Evolutionary conservation across 306 rosid genomes (phyloP), one percentile per base, ranked within the genome.

Genomic region (Dalbergia cultrata): DNA sequence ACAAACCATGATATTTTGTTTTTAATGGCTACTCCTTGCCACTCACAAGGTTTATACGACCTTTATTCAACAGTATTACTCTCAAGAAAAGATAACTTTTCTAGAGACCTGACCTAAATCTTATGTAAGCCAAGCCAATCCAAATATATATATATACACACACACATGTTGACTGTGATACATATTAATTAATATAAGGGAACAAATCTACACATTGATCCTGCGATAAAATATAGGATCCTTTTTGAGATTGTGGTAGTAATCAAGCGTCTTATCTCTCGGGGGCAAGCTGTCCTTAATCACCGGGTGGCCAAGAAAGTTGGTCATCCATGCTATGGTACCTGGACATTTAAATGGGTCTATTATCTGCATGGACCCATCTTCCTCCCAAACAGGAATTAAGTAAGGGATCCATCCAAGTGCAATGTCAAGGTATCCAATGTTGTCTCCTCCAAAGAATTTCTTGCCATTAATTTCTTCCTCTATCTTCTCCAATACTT

Each of bases 401-500:
- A 80, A 75, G 64, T 79, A 70, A 37, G 87, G 63, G 37, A 87
- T 87, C 93, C 93, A 90, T 45, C 91, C 93, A 77, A 87, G 39
- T 68, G 88, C 88, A 59, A 90, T 33, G 8, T 87, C 91, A 68
- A 90, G 65, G 81, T 83, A 89, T 47, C 93, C 93, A 64, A 89
- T 69, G 18, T 61, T 70, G 0, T 81, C 88, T 5, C 93, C 93
- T 78, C 88, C 88, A 53, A 87, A 85, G 70, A 85, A 85, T 63
- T 65, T 81, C 70, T 84, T 85, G 18, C 87, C 87, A 50, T 81
- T 85, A 13, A 83, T 67, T 69, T 78, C 86, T 50, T 68, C 82
- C 80, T 89, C 93, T 18, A 89, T 62, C 65, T 45, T 77, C 75
- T 87, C 88, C 65, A 73, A 7, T 47, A 76, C 84, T 52, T 89